Evolutionary conservation across 441 rosid species (phyloP).

Genomic region (Erodium texanum): DNA sequence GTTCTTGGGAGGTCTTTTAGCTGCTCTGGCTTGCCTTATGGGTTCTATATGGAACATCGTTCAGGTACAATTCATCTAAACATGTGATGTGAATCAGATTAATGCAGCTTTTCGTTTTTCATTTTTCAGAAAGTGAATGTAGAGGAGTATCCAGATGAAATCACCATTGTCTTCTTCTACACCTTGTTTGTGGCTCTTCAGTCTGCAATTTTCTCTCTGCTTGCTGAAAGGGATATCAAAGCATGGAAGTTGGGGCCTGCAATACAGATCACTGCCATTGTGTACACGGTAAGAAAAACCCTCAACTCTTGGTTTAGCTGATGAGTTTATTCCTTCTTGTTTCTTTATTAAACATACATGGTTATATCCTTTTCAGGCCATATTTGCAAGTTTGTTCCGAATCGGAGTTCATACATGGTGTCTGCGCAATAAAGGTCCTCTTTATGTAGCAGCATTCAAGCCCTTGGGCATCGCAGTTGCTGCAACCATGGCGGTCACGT

Average conservation of each 20-base stretch:
- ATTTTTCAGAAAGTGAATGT: neutral
- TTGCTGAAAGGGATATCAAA: neutral
- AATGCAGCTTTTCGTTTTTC: neutral
- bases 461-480: neutral
- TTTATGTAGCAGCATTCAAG: neutral
- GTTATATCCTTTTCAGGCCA: neutral
- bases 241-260: neutral
- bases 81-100: too few relatives aligned
- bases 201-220: neutral
- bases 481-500: conserved; percentile 6
- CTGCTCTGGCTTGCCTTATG: conserved; percentile 20
- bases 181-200: neutral
- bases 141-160: neutral
- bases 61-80: neutral
- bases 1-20: conserved; percentile 38
- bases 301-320: neutral
- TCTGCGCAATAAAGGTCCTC: neutral
- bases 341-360: neutral
- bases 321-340: too few relatives aligned
- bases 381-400: conserved; percentile 2
- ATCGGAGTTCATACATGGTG: neutral
- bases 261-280: neutral
- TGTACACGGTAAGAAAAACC: conserved; percentile 1
- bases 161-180: neutral
- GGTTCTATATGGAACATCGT: conserved; percentile 15